Evolutionary conservation across 306 rosid species (phyloP), one percentile per base, ranked within the genome.

Genomic region (Cucurbita argyrosperma): DNA sequence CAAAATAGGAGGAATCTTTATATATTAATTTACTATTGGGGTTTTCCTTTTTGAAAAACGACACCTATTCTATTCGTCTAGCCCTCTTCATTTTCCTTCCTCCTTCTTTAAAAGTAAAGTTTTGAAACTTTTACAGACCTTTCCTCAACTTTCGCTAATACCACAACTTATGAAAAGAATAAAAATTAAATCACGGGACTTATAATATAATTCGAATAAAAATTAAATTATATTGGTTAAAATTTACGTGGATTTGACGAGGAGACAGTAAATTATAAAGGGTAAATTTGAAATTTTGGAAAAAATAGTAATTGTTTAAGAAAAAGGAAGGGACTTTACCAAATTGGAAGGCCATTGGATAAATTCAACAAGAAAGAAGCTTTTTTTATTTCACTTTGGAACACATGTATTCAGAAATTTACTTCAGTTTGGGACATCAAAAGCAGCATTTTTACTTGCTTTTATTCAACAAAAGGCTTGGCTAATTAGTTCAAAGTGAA

Each of bases 401-500:
- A 67, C 23, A 43, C n/a, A 67, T 67, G 55, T 19, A 21, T 21
- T 21, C 55, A 67, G 72, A 67, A 46, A 46, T 67, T 67, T 67
- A 30, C 72, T 67, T 67, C 45, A 21, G 40, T 18, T 67, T 46
- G 55, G 56, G 72, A 45, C 72, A 46, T 46, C 55, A 67, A 66
- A 67, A 67, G 72, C 55, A 67, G 35, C 53, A 65, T 65, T 65
- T 65, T 65, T 65, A 19, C 19, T 21, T 45, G 12, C 72, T 67
- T 67, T 67, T 18, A 11, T 46, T 67, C 55, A 23, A 45, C 16
- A 45, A 67, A 67, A 67, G 72, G 72, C 40, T 46, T 21, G 46
- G 42, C 72, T 67, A 64, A 64, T 64, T 67, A 67, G 30, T 67
- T 67, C 55, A 67, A 67, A 46, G 21, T 67, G 73, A 67, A 67